A percentile compares a stretch with the other conserved stretches of the same genome.
phyloP scores from a whole-genome alignment of 2,329 filamentous ascomycete genomes.

The Lachnellula subtilissima region DNA sequence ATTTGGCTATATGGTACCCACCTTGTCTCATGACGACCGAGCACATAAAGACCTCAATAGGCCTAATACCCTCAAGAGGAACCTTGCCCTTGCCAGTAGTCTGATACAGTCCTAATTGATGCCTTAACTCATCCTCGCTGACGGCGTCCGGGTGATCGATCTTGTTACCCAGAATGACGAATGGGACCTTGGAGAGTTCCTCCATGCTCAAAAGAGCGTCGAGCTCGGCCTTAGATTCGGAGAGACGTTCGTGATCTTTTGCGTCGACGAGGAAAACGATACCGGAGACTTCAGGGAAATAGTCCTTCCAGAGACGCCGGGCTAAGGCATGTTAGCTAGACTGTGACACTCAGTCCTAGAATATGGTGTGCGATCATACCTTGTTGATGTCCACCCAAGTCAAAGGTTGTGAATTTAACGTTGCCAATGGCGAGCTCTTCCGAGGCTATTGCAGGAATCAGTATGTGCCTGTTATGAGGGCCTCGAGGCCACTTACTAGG shows the following conservation, averaged over 20 bases:
- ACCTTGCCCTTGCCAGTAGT: conserved; percentile 96
- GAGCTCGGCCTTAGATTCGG: conserved; percentile 93
- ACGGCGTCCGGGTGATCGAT: conserved; percentile 97
- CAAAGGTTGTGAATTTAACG: conserved; percentile 91
- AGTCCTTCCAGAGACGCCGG: conserved; percentile 92
- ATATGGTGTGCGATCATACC: conserved; percentile 43
- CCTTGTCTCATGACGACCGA: conserved; percentile 97
- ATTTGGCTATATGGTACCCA: conserved; percentile 35
- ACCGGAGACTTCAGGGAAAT: conserved; percentile 92
- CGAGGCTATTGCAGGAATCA: conserved; percentile 53
- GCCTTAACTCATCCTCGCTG: conserved; percentile 89
- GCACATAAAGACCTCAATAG: conserved; percentile 99
- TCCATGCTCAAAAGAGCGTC: conserved; percentile 96
- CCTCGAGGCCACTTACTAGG: conserved; percentile 56
- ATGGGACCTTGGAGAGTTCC: conserved; percentile 91
- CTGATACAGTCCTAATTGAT: conserved; percentile 90
- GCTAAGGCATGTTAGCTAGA: conserved; percentile 44
- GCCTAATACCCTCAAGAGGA: conserved; percentile 83
- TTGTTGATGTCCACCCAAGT: conserved; percentile 90
- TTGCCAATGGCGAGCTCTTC: conserved; percentile 92
- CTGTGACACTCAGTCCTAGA: not conserved
- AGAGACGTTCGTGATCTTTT: conserved; percentile 92
- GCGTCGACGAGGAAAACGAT: conserved; percentile 98
- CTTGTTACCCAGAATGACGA: conserved; percentile 97
- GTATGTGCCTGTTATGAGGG: conserved; percentile 10